A percentile compares a stretch with the other conserved stretches of the same genome.
Evolutionary conservation across 1,284 basidiomycete species (phyloP).

Genomic region (Microbotryum lychnidis-dioicae): DNA sequence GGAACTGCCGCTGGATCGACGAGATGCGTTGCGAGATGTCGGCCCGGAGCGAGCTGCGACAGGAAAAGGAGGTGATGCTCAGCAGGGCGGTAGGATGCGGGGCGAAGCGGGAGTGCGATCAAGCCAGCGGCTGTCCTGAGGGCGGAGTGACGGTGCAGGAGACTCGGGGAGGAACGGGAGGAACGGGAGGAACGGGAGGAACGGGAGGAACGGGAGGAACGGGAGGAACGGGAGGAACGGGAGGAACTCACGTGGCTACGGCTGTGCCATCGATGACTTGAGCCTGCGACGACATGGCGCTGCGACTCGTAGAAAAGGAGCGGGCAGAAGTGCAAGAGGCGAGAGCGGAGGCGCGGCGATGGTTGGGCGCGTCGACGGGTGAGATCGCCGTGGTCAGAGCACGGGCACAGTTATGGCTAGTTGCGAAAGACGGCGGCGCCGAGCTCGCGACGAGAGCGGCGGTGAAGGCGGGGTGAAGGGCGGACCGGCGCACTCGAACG

Average conservation of each 20-base stretch:
- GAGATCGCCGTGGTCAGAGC: no score
- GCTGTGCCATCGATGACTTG: conserved; percentile 77
- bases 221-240: conserved; percentile 60
- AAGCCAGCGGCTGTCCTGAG: background rate
- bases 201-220: conserved; percentile 54
- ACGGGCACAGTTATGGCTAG: no score
- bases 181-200: conserved; percentile 54
- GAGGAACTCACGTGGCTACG: conserved; percentile 79
- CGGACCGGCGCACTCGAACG: no score
- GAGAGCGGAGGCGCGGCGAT: background rate
- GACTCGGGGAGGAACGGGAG: conserved; percentile 40
- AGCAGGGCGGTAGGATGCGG: background rate
- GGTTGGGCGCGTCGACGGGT: background rate
- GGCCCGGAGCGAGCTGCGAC: conserved; percentile 63
- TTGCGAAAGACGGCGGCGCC: no score
- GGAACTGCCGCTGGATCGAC: conserved; percentile 51
- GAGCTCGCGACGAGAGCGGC: no score
- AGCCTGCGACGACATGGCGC: conserved; percentile 16
- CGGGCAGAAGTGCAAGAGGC: background rate
- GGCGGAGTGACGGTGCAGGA: background rate
- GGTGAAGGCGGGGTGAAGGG: no score
- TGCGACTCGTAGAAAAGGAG: conserved; percentile 11
- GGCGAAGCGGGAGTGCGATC: no score
- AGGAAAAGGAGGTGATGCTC: background rate
- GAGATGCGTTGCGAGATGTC: conserved; percentile 53